A percentile compares a stretch with the other conserved stretches of the same genome.
phyloP scores from a whole-genome alignment of 495 filamentous ascomycete genomes.

The Penicillium lividum region DNA sequence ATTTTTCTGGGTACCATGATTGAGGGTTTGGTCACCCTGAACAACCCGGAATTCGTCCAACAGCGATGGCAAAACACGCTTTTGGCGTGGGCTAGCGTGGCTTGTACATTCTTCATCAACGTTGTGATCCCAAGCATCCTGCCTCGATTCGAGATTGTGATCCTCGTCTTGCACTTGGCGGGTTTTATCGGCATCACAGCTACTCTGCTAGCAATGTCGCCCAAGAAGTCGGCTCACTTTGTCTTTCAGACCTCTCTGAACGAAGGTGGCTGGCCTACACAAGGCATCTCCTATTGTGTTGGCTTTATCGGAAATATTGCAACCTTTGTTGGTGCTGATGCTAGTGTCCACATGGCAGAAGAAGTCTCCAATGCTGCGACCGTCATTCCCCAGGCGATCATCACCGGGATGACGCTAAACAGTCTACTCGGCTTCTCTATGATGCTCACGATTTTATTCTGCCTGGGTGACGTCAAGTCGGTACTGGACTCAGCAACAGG shows the following conservation, averaged over 20 bases:
- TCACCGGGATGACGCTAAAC: slow-evolving; percentile 45
- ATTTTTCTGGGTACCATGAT: slow-evolving; percentile 45
- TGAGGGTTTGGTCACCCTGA: slow-evolving; percentile 44
- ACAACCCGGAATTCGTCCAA: slow-evolving; percentile 38
- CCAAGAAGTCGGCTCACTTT: slow-evolving; percentile 25
- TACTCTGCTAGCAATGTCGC: slow-evolving; percentile 26
- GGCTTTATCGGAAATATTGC: slow-evolving; percentile 44
- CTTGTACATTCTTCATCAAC: slow-evolving; percentile 46
- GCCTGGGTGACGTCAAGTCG: slow-evolving; percentile 39
- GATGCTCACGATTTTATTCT: slow-evolving; percentile 45
- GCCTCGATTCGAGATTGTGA: slow-evolving; percentile 44
- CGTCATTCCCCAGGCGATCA: slow-evolving; percentile 46
- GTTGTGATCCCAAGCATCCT: slow-evolving; percentile 39
- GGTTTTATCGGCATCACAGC: slow-evolving; percentile 54
- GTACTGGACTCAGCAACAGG: slow-evolving; percentile 38
- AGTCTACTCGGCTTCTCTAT: slow-evolving; percentile 45
- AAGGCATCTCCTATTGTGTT: slow-evolving; percentile 43
- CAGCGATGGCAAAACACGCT: slow-evolving; percentile 53
- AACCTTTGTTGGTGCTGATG: slow-evolving; percentile 40
- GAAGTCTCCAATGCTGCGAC: slow-evolving; percentile 45
- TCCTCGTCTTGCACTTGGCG: slow-evolving; percentile 45
- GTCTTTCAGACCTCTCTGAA: slow-evolving; percentile 48
- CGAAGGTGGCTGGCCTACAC: slow-evolving; percentile 47
- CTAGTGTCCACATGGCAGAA: slow-evolving; percentile 43
- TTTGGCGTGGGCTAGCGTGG: slow-evolving; percentile 42